Evolutionary conservation across 1,139 yeast species (phyloP).

Genomic region (Kluyveromyces marxianus): DNA sequence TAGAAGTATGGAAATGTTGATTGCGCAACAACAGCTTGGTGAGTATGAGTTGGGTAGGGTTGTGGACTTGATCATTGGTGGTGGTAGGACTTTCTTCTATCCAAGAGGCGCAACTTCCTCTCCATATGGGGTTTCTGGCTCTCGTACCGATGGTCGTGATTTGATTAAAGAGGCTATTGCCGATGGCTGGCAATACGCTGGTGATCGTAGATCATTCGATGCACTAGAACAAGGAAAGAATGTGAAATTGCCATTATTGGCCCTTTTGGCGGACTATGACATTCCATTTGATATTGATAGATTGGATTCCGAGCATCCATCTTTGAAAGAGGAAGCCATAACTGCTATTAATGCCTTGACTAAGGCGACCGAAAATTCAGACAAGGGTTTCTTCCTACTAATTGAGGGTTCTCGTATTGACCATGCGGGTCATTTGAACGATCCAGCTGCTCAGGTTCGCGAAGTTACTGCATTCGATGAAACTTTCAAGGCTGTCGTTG

Average conservation of each 20-base stretch:
- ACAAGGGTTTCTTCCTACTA: conserved; percentile 70
- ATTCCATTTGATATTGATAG: conserved; percentile 80
- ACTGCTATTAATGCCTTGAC: conserved; percentile 62
- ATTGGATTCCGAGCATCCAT: conserved; percentile 49
- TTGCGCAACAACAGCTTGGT: conserved; percentile 81
- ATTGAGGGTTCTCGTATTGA: conserved; percentile 87
- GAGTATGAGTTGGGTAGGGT: conserved; percentile 65
- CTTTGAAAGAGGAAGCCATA: conserved; percentile 63
- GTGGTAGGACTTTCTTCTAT: conserved; percentile 75
- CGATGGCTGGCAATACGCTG: conserved; percentile 62
- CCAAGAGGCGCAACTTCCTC: conserved; percentile 33
- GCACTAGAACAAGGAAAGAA: conserved; percentile 46
- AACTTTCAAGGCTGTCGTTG: conserved; percentile 61
- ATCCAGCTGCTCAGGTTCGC: conserved; percentile 79
- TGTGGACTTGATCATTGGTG: conserved; percentile 81
- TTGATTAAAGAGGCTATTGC: conserved; percentile 51
- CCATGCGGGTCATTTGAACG: conserved; percentile 87
- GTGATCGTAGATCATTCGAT: conserved; percentile 51
- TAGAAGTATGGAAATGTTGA: conserved; percentile 70
- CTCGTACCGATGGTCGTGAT: conserved; percentile 59
- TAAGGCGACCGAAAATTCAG: conserved; percentile 57
- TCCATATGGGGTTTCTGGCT: conserved; percentile 41
- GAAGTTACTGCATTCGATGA: conserved; percentile 72
- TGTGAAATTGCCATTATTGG: conserved; percentile 63
- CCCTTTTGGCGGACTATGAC: conserved; percentile 60